A percentile compares a stretch with the other conserved stretches of the same genome.
These are phyloP conservation scores for Amanita rubescens DNA, from an alignment of 768 basidiomycete species.

Conservation along the genomic window DNA sequence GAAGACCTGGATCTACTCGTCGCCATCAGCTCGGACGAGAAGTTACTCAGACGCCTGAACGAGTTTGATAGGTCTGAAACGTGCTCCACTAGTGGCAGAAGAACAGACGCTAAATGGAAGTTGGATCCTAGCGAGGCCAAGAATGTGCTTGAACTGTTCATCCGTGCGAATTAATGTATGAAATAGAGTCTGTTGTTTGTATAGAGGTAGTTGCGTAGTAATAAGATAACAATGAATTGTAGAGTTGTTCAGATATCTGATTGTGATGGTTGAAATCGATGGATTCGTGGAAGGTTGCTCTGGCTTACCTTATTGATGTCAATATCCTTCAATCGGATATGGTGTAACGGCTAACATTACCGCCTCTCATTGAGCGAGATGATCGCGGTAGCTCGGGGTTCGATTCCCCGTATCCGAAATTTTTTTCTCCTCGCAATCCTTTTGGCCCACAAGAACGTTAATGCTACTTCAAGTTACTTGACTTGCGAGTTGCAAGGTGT, in stretches of 20 bases:
- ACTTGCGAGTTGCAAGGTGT: too few species aligned
- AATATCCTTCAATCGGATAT: slow-evolving; percentile 29
- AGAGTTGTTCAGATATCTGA: too few species aligned
- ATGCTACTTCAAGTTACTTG: too few species aligned
- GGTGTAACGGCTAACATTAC: slow-evolving; percentile 65
- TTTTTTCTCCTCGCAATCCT: background rate
- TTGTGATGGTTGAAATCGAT: too few species aligned
- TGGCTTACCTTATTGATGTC: background rate
- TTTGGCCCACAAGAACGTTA: too few species aligned
- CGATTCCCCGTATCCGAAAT: slow-evolving; percentile 23
- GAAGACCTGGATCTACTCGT: slow-evolving; percentile 51
- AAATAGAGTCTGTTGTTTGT: background rate
- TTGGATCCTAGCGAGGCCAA: slow-evolving; percentile 29
- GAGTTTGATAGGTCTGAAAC: slow-evolving; percentile 71
- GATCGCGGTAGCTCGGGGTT: slow-evolving; percentile 28
- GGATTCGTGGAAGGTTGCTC: too few species aligned
- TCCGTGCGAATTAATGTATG: slow-evolving; percentile 4
- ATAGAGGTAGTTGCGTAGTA: background rate
- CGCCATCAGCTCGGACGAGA: slow-evolving; percentile 70
- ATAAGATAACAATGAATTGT: too few species aligned
- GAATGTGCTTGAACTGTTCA: slow-evolving; percentile 23
- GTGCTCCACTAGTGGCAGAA: slow-evolving; percentile 59
- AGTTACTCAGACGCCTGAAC: slow-evolving; percentile 65
- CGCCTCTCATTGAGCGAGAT: slow-evolving; percentile 37
- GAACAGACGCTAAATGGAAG: slow-evolving; percentile 77